Percentiles rank a stretch among this genome's conserved stretches.
These are phyloP conservation scores for Penium margaritaceum DNA, from an alignment of 139 green algal species.

Conservation along the genomic window DNA sequence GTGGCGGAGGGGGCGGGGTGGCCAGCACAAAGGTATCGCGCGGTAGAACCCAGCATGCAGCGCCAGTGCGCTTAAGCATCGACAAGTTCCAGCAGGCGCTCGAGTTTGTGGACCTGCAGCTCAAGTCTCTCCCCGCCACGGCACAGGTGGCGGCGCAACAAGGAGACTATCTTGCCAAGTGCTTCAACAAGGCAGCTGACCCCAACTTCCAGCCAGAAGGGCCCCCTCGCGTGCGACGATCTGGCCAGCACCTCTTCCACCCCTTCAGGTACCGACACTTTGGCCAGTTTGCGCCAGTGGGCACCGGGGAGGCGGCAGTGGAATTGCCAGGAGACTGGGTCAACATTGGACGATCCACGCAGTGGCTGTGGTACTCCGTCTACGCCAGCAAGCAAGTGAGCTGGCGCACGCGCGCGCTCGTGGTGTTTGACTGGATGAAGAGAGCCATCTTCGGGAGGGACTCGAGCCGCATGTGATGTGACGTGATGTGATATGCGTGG, in stretches of 20 bases:
- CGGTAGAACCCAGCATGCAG: no score
- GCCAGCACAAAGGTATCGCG: no score
- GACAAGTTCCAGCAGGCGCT: constrained; percentile 16
- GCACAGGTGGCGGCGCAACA: constrained; percentile 37
- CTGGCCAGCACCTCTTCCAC: constrained; percentile 15
- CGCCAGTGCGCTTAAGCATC: no score
- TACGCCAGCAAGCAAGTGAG: constrained; percentile 38
- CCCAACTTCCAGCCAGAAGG: background rate
- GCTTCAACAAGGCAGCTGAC: constrained; percentile 22
- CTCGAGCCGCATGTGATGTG: constrained; percentile 30
- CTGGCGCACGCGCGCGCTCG: constrained; percentile 17
- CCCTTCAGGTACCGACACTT: constrained; percentile 32
- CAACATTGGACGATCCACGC: constrained; percentile 10
- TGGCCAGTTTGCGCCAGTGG: constrained; percentile 19
- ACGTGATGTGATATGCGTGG: no score
- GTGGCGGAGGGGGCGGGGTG: no score
- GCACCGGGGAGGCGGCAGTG: background rate
- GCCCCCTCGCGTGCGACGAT: background rate
- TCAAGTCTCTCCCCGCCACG: constrained; percentile 33
- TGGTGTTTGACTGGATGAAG: constrained; percentile 26
- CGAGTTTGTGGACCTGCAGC: constrained; percentile 6
- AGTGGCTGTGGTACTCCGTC: constrained; percentile 34
- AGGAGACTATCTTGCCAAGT: constrained; percentile 22
- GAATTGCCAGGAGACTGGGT: constrained; percentile 30
- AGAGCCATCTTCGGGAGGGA: constrained; percentile 18